These are phyloP conservation scores for Pistacia vera DNA, from an alignment of 345 rosid species.

Conservation along the genomic window DNA sequence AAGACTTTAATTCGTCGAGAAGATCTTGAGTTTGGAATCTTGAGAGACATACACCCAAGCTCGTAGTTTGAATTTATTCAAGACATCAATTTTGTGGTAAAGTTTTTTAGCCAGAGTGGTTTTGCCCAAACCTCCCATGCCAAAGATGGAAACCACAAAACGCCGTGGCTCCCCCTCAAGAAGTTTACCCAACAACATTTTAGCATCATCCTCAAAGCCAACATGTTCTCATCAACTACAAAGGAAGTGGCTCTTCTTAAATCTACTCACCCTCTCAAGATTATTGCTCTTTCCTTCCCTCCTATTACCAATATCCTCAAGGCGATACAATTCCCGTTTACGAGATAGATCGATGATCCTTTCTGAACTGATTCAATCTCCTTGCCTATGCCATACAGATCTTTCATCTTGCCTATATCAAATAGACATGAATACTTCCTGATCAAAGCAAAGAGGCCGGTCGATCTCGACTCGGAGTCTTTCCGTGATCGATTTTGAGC, in stretches of 20 bases:
- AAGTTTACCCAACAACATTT: slow-evolving; percentile 17
- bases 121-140: slow-evolving; percentile 38
- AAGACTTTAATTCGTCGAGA: background rate
- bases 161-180: background rate
- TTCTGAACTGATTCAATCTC: background rate
- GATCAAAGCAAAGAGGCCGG: slow-evolving; percentile 1
- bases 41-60: slow-evolving; percentile 30
- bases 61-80: background rate
- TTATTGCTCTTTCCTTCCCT: background rate
- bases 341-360: too few relatives aligned
- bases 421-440: background rate
- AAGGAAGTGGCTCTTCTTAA: slow-evolving; percentile 1
- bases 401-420: background rate
- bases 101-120: slow-evolving; percentile 26
- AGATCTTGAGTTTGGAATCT: slow-evolving; percentile 22
- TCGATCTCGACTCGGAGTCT: background rate
- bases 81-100: slow-evolving; percentile 12
- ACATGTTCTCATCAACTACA: slow-evolving; percentile 14
- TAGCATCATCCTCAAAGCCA: slow-evolving; percentile 19
- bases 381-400: background rate
- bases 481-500: background rate
- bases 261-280: background rate
- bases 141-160: slow-evolving; percentile 20
- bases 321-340: background rate
- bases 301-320: background rate